A percentile compares a stretch with the other conserved stretches of the same genome.
These are phyloP conservation scores for Tolypocladium tundrense DNA, from an alignment of 2,329 filamentous ascomycete genomes.

Conservation along the genomic window DNA sequence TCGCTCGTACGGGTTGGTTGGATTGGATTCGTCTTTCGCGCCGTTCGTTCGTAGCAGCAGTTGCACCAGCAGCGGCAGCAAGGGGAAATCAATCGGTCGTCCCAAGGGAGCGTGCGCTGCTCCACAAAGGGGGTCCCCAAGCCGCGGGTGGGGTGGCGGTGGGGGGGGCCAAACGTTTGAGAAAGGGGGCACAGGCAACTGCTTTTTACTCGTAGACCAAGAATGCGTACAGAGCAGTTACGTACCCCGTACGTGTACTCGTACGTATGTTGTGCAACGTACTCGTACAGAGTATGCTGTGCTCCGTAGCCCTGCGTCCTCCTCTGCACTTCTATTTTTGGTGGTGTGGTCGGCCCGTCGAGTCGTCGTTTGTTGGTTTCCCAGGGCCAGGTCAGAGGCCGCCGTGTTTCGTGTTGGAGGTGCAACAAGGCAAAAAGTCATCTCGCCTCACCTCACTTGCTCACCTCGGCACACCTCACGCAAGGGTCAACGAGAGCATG, in stretches of 20 bases:
- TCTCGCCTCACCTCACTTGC: neutral
- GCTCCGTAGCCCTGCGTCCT: too few species aligned
- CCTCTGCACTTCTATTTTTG: neutral
- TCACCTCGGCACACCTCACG: neutral
- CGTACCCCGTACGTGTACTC: too few species aligned
- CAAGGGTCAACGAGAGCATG: neutral
- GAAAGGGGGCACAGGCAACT: neutral
- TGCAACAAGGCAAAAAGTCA: neutral
- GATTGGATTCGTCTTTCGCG: neutral
- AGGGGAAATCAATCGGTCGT: neutral
- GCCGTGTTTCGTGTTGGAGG: too few species aligned
- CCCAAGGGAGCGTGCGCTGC: neutral
- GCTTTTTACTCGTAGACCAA: neutral
- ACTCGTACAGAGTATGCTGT: too few species aligned
- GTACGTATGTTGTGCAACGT: too few species aligned
- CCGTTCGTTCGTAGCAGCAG: neutral
- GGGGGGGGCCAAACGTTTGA: neutral
- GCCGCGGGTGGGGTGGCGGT: neutral
- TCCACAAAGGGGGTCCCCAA: neutral
- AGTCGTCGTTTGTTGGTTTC: neutral
- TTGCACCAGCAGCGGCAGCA: neutral
- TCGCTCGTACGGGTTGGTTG: neutral
- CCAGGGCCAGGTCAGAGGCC: neutral
- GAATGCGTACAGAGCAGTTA: too few species aligned
- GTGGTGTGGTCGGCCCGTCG: neutral